Percentiles rank a stretch among this genome's conserved stretches.
phyloP scores from a whole-genome alignment of 1,139 yeast species.

The Kluyveromyces sp. region DNA sequence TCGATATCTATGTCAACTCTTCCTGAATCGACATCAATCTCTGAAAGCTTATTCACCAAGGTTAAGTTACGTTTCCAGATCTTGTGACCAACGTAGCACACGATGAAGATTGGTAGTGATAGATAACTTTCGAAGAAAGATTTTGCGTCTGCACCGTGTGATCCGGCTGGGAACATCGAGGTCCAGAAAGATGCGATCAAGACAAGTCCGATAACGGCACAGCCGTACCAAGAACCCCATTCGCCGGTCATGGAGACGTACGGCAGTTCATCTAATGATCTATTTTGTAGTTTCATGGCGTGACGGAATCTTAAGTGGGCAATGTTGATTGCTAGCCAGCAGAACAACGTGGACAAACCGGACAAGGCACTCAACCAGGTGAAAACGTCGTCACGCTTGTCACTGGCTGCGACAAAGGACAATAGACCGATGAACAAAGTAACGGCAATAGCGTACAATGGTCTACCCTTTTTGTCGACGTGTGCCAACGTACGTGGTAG shows the following conservation, averaged over 20 bases:
- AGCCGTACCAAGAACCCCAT: conserved; percentile 46
- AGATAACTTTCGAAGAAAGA: conserved; percentile 56
- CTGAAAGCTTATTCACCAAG: conserved; percentile 39
- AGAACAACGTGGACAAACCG: conserved; percentile 57
- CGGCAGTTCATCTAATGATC: conserved; percentile 45
- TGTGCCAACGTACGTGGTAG: conserved; percentile 52
- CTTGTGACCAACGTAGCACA: conserved; percentile 51
- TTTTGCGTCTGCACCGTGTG: conserved; percentile 42
- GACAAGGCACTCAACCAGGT: conserved; percentile 62
- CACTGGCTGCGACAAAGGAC: conserved; percentile 56
- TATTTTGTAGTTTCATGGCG: conserved; percentile 47
- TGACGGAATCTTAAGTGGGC: conserved; percentile 56
- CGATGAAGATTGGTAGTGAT: conserved; percentile 53
- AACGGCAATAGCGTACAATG: conserved; percentile 46
- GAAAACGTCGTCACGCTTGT: conserved; percentile 49
- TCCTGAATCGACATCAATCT: conserved; percentile 62
- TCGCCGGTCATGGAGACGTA: conserved; percentile 49
- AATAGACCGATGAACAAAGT: conserved; percentile 50
- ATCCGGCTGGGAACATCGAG: conserved; percentile 60
- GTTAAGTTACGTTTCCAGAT: conserved; percentile 48
- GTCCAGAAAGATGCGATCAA: conserved; percentile 59
- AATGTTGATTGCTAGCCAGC: conserved; percentile 59
- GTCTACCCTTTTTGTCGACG: conserved; percentile 61
- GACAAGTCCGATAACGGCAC: conserved; percentile 41
- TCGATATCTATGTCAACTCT: conserved; percentile 63